Percentiles rank a stretch among this genome's conserved stretches.
phyloP scores from a whole-genome alignment of 306 rosid species.

The Medicago ruthenica region DNA sequence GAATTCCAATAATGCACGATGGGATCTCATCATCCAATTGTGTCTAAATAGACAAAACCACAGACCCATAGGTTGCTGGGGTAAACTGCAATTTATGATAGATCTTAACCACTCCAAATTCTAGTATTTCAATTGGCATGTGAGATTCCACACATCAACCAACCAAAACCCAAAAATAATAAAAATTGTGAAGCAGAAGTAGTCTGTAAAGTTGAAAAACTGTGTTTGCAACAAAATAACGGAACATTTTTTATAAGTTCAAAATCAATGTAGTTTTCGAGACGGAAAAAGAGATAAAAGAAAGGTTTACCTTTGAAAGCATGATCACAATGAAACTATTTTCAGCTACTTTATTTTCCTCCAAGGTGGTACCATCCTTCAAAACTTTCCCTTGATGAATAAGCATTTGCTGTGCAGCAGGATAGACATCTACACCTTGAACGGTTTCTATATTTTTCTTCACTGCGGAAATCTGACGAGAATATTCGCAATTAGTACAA shows the following conservation, averaged over 20 bases:
- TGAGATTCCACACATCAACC: constrained; percentile 7
- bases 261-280: not conserved
- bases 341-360: constrained; percentile 80
- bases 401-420: constrained; percentile 93
- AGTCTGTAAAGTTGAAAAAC: constrained; percentile 22
- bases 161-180: constrained; percentile 11
- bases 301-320: constrained; percentile 77
- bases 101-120: constrained; percentile 12
- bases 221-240: not conserved
- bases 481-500: constrained; percentile 19
- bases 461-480: constrained; percentile 79
- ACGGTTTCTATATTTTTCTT: constrained; percentile 77
- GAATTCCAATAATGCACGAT: constrained; percentile 7
- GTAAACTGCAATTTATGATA: constrained; percentile 8
- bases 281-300: not conserved
- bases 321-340: constrained; percentile 90
- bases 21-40: not conserved
- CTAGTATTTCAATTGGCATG: not conserved
- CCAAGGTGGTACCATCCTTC: constrained; percentile 78
- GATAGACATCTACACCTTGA: constrained; percentile 81
- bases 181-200: not conserved
- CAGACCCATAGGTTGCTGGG: not conserved
- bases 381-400: constrained; percentile 94
- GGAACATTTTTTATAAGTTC: not conserved
- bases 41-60: not conserved